Evolutionary conservation across 2,329 filamentous ascomycete genomes (phyloP).

Genomic region (Aureobasidium pullulans): DNA sequence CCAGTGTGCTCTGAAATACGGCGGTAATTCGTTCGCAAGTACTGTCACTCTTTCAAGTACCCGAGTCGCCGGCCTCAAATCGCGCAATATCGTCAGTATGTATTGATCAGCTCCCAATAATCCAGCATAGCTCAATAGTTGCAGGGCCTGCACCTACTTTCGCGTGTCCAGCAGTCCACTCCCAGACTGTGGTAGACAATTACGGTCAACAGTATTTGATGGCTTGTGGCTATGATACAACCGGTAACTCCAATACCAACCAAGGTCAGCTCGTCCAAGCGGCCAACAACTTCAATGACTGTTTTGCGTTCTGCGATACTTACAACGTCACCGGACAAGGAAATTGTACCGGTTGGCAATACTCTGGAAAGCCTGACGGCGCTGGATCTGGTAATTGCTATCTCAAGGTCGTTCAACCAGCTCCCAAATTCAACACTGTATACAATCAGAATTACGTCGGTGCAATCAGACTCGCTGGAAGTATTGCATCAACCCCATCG

Average conservation of each 20-base stretch:
- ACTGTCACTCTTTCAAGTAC: background rate
- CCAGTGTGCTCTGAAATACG: background rate
- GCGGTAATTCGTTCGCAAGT: background rate
- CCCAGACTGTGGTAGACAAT: constrained; percentile 10
- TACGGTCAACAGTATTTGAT: constrained; percentile 10
- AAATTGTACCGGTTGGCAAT: no score
- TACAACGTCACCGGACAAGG: background rate
- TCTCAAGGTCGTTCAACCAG: no score
- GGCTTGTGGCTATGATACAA: constrained; percentile 8
- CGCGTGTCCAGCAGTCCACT: constrained; percentile 13
- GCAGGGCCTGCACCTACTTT: background rate
- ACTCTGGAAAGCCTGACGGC: no score
- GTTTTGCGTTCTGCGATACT: constrained; percentile 12
- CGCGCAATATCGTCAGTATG: background rate
- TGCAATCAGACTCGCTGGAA: no score
- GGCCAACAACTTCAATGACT: constrained; percentile 11
- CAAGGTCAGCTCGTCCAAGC: background rate
- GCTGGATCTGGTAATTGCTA: no score
- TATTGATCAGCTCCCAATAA: background rate
- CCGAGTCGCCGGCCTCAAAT: background rate
- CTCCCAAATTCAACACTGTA: no score
- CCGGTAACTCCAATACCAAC: background rate
- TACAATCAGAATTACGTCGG: no score
- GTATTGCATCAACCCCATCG: no score
- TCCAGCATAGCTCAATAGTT: background rate